Percentiles rank a stretch among this genome's conserved stretches.
Conservation (phyloP, 306 rosid genomes). For the Pterocarpus santalinus region DNA sequence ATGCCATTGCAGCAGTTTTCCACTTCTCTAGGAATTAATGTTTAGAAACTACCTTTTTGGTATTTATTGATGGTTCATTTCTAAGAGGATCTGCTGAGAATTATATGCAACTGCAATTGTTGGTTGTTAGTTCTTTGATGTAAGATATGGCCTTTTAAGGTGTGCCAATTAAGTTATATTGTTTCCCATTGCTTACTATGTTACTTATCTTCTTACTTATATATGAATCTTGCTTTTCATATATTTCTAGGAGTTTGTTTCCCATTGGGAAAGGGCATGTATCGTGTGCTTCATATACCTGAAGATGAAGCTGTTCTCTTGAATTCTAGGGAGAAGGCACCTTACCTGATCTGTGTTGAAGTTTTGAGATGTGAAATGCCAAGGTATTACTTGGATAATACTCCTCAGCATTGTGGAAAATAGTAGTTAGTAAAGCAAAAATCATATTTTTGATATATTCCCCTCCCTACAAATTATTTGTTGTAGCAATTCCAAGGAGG, state of each 20-base stretch:
- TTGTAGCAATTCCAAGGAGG: slow-evolving; percentile 82
- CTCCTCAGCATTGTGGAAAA: slow-evolving; percentile 33
- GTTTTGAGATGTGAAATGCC: slow-evolving; percentile 90
- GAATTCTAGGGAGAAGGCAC: slow-evolving; percentile 99
- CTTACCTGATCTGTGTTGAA: slow-evolving; percentile 89
- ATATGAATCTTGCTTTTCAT: slow-evolving; percentile 47
- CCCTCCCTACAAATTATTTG: slow-evolving; percentile 41
- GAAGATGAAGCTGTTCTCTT: slow-evolving; percentile 98
- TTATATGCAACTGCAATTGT: slow-evolving; percentile 32
- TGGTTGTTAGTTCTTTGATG: slow-evolving; percentile 10
- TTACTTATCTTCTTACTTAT: slow-evolving; percentile 35
- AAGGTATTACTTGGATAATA: slow-evolving; percentile 63
- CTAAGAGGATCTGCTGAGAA: slow-evolving; percentile 22
- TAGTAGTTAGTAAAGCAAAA: slow-evolving; percentile 37
- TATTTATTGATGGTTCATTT: slow-evolving; percentile 19
- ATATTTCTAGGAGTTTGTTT: slow-evolving; percentile 80
- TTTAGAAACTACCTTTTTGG: slow-evolving; percentile 11
- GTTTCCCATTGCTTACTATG: slow-evolving; percentile 27
- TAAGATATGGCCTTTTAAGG: slow-evolving; percentile 8
- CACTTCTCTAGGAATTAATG: slow-evolving; percentile 6
- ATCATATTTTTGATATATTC: slow-evolving; percentile 40
- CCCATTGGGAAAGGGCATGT: slow-evolving; percentile 98
- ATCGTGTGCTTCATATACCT: slow-evolving; percentile 91
- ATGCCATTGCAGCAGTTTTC: slow-evolving; percentile 14
- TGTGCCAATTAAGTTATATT: slow-evolving; percentile 32